Evolutionary conservation across 805 yeast species (phyloP).

Genomic region (Metschnikowia baotianmanensis): DNA sequence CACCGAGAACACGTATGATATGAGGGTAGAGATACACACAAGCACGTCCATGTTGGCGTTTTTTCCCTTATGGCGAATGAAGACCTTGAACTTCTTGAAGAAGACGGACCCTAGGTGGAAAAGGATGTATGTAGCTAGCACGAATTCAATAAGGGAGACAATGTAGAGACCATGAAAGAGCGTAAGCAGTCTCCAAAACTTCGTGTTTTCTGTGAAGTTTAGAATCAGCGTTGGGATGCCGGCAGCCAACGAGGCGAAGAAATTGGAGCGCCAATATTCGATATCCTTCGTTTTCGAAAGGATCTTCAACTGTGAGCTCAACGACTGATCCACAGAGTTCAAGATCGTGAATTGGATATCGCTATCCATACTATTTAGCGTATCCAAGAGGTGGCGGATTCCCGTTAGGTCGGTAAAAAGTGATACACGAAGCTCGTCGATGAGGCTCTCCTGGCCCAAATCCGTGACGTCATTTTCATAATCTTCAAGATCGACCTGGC

Average conservation of each 20-base stretch:
- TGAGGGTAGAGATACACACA: slow-evolving; percentile 76
- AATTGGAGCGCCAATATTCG: slow-evolving; percentile 61
- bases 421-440: slow-evolving; percentile 40
- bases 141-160: slow-evolving; percentile 59
- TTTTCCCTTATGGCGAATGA: slow-evolving; percentile 58
- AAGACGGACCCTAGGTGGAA: slow-evolving; percentile 67
- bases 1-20: slow-evolving; percentile 74
- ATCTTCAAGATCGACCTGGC: slow-evolving; percentile 18
- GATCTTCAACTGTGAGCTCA: slow-evolving; percentile 62
- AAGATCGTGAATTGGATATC: slow-evolving; percentile 53
- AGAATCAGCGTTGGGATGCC: slow-evolving; percentile 63
- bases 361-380: slow-evolving; percentile 42
- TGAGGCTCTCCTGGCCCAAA: slow-evolving; percentile 18
- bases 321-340: slow-evolving; percentile 51
- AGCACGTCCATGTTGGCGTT: slow-evolving; percentile 87
- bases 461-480: slow-evolving; percentile 14
- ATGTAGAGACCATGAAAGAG: slow-evolving; percentile 62
- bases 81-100: slow-evolving; percentile 59
- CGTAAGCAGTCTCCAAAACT: slow-evolving; percentile 27
- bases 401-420: slow-evolving; percentile 57
- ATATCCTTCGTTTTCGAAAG: slow-evolving; percentile 72
- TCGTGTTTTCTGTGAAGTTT: slow-evolving; percentile 45
- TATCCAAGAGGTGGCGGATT: slow-evolving; percentile 57
- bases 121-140: slow-evolving; percentile 58
- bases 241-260: slow-evolving; percentile 48